Evolutionary conservation across 345 rosid genomes (phyloP).

Genomic region (Gossypium raimondii): DNA sequence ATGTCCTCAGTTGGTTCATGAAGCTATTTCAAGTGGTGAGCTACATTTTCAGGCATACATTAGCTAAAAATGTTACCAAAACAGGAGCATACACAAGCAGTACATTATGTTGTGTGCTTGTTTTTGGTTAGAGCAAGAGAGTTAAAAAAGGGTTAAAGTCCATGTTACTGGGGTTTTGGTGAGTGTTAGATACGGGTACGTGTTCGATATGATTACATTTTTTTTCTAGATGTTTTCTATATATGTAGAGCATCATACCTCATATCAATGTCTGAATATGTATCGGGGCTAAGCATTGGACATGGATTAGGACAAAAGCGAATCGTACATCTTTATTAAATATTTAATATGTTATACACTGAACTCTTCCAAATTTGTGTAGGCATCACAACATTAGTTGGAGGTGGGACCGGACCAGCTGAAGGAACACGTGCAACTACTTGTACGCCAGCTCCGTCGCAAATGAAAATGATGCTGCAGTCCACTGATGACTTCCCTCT

Average conservation of each 20-base stretch:
- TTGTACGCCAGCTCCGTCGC: conserved; percentile 80
- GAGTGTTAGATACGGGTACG: not conserved
- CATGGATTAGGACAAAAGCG: not conserved
- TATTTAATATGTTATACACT: conserved; percentile 6
- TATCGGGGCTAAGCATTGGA: not conserved
- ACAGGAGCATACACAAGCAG: not conserved
- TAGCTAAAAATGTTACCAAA: conserved; percentile 7
- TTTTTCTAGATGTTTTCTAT: too few relatives aligned
- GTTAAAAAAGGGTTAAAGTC: not conserved
- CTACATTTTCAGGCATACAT: conserved; percentile 6
- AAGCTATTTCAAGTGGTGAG: conserved; percentile 98
- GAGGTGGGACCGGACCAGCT: conserved; percentile 99
- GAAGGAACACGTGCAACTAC: conserved; percentile 96
- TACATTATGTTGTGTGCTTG: not conserved
- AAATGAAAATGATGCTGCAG: conserved; percentile 93
- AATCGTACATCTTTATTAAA: not conserved
- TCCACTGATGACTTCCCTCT: conserved; percentile 89
- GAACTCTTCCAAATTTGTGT: conserved; percentile 18
- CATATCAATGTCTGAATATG: not conserved
- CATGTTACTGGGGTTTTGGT: not conserved
- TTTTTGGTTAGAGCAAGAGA: not conserved
- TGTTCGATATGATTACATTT: not conserved
- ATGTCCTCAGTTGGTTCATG: conserved; percentile 87
- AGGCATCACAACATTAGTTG: conserved; percentile 90
- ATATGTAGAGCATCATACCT: not conserved